Evolutionary conservation across 371 early-diverging fungal species (phyloP).

Genomic region (Mucor indicus): DNA sequence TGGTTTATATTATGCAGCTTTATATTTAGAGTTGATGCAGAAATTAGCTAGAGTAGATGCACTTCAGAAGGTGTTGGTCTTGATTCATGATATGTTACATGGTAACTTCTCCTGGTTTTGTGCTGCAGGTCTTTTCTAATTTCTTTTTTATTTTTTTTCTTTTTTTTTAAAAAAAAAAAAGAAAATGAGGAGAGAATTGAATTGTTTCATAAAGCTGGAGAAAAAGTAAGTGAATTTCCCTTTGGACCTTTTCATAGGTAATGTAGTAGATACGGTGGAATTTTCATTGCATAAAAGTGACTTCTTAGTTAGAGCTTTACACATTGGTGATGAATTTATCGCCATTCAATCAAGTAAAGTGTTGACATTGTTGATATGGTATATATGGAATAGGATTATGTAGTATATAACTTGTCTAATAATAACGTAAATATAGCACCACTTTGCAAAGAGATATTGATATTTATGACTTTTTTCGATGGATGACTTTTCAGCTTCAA

Average conservation of each 20-base stretch:
- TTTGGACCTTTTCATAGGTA: slow-evolving; percentile 73
- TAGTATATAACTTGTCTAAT: not conserved
- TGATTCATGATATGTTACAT: slow-evolving; percentile 80
- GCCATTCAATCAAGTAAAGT: slow-evolving; percentile 85
- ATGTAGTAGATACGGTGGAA: not conserved
- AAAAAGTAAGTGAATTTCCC: slow-evolving; percentile 45
- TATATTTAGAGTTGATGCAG: slow-evolving; percentile 69
- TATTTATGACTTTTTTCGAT: slow-evolving; percentile 62
- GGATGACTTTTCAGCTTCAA: slow-evolving; percentile 72
- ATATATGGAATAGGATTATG: not conserved
- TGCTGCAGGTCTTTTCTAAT: too few relatives aligned
- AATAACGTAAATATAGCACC: too few relatives aligned
- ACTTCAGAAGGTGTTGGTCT: slow-evolving; percentile 83
- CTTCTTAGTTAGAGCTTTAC: slow-evolving; percentile 57
- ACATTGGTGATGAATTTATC: slow-evolving; percentile 85
- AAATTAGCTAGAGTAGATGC: slow-evolving; percentile 88
- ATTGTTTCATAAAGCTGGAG: slow-evolving; percentile 50
- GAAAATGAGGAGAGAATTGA: slow-evolving; percentile 52
- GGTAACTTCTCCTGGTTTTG: slow-evolving; percentile 36
- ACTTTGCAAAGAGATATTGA: slow-evolving; percentile 32
- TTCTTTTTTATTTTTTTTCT: too few relatives aligned
- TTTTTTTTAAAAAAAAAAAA: too few relatives aligned
- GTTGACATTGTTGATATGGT: slow-evolving; percentile 64
- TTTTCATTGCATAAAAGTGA: too few relatives aligned
- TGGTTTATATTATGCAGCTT: slow-evolving; percentile 55